Evolutionary conservation across 2,329 filamentous ascomycete genomes (phyloP).

Genomic region (Elsinoe australis): DNA sequence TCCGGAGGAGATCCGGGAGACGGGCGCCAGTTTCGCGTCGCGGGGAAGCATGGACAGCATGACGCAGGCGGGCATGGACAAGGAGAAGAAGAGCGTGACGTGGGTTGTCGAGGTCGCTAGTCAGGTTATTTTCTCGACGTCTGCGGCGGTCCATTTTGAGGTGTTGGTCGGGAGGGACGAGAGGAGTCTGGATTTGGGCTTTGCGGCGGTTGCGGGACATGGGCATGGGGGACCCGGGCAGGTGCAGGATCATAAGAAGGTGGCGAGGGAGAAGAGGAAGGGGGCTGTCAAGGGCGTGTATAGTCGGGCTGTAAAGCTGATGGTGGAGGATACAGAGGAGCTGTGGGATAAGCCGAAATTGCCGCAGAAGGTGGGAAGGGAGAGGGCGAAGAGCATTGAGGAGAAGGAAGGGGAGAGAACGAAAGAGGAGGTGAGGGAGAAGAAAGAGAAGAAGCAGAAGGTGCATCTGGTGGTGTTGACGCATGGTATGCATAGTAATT

Average conservation of each 20-base stretch:
- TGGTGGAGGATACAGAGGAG: constrained; percentile 78
- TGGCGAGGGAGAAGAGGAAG: constrained; percentile 51
- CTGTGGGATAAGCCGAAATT: constrained; percentile 89
- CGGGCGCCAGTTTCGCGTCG: constrained; percentile 38
- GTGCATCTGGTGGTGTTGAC: constrained; percentile 88
- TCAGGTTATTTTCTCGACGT: constrained; percentile 88
- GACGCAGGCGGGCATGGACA: constrained; percentile 30
- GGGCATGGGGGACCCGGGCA: constrained; percentile 55
- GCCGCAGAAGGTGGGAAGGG: constrained; percentile 39
- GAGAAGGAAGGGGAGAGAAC: constrained; percentile 20
- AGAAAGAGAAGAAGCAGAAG: constrained; percentile 57
- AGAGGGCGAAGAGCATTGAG: constrained; percentile 18
- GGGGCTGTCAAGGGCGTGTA: constrained; percentile 70
- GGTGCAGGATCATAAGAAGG: constrained; percentile 68
- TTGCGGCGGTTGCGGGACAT: constrained; percentile 48
- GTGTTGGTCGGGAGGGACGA: constrained; percentile 77
- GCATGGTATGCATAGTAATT: constrained; percentile 90
- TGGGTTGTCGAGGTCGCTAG: constrained; percentile 91
- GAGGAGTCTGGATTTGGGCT: constrained; percentile 65
- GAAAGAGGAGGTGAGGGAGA: constrained; percentile 22
- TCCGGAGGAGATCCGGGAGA: constrained; percentile 67
- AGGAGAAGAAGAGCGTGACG: constrained; percentile 53
- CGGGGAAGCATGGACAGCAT: constrained; percentile 34
- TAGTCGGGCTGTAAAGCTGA: constrained; percentile 68
- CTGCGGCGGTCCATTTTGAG: constrained; percentile 82